Evolutionary conservation across 345 rosid species (phyloP).

Genomic region (Pistacia integerrima): DNA sequence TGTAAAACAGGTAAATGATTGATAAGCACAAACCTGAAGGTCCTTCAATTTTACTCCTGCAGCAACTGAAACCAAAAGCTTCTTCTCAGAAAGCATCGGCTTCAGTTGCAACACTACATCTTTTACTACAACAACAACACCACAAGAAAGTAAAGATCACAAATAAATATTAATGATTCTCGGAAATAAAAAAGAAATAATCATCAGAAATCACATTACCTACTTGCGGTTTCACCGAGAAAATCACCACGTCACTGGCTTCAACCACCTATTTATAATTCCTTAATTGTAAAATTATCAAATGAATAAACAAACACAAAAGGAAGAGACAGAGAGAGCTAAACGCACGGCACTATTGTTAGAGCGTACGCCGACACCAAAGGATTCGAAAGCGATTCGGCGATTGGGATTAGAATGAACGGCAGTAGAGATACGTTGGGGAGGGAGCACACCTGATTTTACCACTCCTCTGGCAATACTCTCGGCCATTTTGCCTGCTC

Average conservation of each 20-base stretch:
- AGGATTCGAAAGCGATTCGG: constrained; percentile 61
- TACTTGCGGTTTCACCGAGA: constrained; percentile 94
- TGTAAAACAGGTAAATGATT: not conserved
- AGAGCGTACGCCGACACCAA: constrained; percentile 60
- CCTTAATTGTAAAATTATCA: not conserved
- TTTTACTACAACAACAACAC: constrained; percentile 47
- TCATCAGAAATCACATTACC: constrained; percentile 35
- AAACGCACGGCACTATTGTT: constrained; percentile 50
- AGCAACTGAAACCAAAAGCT: constrained; percentile 90
- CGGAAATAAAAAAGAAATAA: not conserved
- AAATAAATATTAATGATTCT: not conserved
- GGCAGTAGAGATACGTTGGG: constrained; percentile 69
- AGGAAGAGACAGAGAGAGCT: not conserved
- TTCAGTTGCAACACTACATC: constrained; percentile 60
- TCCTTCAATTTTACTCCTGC: constrained; percentile 86
- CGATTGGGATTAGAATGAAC: constrained; percentile 62
- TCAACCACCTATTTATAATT: constrained; percentile 61
- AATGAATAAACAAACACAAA: not conserved
- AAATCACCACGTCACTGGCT: constrained; percentile 75
- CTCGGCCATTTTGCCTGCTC: constrained; percentile 97
- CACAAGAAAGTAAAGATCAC: not conserved
- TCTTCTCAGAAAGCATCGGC: constrained; percentile 58
- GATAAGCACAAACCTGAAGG: constrained; percentile 57
- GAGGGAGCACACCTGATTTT: constrained; percentile 67
- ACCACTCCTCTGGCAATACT: constrained; percentile 84